Conservation (phyloP, 257 asterid genomes). For the Solanum bulbocastanum region DNA sequence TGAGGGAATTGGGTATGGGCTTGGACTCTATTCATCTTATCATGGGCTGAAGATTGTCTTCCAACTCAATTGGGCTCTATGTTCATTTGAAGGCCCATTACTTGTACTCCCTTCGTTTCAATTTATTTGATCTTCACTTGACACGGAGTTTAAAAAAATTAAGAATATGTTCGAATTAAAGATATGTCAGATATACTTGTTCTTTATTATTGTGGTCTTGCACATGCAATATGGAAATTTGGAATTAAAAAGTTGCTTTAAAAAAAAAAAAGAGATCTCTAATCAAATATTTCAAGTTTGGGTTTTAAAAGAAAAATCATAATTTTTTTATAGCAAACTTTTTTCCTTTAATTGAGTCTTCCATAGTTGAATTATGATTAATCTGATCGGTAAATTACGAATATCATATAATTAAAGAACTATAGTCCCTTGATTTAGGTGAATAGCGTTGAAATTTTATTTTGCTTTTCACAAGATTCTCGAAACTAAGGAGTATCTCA, state of each 20-base stretch:
- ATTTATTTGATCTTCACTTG: not conserved
- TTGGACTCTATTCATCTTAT: not conserved
- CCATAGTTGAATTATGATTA: no score
- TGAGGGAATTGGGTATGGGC: not conserved
- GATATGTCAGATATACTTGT: not conserved
- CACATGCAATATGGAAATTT: no score
- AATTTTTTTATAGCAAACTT: no score
- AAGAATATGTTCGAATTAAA: no score
- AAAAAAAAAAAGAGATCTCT: not conserved
- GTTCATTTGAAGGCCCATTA: not conserved
- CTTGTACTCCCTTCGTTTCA: not conserved
- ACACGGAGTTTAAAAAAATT: no score
- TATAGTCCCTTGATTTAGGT: not conserved
- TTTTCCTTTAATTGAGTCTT: no score
- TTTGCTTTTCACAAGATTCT: not conserved
- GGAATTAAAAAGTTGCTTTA: not conserved
- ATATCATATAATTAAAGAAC: no score
- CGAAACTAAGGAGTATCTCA: not conserved
- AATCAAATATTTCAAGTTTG: not conserved
- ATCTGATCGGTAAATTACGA: no score
- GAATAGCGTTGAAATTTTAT: not conserved
- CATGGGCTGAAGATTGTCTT: not conserved
- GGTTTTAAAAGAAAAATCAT: no score
- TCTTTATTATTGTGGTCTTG: not conserved
- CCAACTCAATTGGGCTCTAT: not conserved